A percentile compares a stretch with the other conserved stretches of the same genome.
These are phyloP conservation scores for Coemansia sp. DNA, from an alignment of 192 early-diverging fungal species.

Conservation along the genomic window DNA sequence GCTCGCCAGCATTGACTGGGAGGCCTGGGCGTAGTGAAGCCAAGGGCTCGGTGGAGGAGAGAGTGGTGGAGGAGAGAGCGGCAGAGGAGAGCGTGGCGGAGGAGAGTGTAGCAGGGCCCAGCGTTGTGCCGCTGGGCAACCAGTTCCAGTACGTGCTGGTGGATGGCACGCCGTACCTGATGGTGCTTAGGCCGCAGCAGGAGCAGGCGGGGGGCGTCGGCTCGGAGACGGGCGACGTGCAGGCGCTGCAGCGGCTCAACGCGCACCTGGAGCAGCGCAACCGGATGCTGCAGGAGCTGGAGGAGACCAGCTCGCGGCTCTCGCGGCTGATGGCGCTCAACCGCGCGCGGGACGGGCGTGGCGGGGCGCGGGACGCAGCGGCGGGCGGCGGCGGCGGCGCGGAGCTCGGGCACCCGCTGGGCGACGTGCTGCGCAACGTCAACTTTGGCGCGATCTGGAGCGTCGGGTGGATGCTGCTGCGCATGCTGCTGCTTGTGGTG, in stretches of 20 bases:
- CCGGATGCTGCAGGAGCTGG: conserved; percentile 1
- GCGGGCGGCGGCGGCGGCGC: background rate
- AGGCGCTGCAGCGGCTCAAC: background rate
- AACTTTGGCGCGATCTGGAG: conserved; percentile 39
- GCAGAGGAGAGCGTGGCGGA: background rate
- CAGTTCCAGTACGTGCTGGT: conserved; percentile 54
- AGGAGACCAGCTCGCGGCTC: background rate
- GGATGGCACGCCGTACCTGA: conserved; percentile 39
- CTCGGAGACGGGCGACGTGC: background rate
- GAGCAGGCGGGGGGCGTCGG: background rate
- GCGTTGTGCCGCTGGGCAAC: conserved; percentile 29
- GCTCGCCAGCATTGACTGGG: background rate
- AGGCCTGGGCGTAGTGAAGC: too few relatives aligned
- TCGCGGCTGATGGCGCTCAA: conserved; percentile 3
- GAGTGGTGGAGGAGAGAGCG: background rate
- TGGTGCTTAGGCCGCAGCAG: conserved; percentile 14
- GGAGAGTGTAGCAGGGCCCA: background rate
- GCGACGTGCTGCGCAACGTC: conserved; percentile 23
- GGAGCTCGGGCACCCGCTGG: conserved; percentile 7
- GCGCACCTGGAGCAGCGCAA: background rate
- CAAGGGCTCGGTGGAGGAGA: background rate
- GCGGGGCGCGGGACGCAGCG: background rate
- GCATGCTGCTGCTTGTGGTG: conserved; percentile 35
- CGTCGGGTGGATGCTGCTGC: conserved; percentile 32
- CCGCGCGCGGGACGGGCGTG: background rate